Percentiles rank a stretch among this genome's conserved stretches.
Conservation (phyloP, 129 eudicot genomes). For the Helianthus tuberosus region DNA sequence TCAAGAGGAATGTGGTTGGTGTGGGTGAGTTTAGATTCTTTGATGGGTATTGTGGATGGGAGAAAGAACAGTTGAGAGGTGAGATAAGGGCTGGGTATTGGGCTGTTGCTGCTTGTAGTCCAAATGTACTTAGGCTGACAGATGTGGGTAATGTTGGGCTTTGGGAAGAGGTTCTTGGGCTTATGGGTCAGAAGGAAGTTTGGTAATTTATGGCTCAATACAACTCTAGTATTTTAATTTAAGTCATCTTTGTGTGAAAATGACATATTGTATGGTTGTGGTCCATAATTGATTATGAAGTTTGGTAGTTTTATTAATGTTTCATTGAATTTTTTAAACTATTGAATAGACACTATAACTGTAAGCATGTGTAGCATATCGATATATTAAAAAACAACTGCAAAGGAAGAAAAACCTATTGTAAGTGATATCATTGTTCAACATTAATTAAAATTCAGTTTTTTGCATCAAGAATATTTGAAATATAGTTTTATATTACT, state of each 20-base stretch:
- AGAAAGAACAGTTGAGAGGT: conserved; percentile 67
- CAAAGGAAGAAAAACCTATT: neutral
- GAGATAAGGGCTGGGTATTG: conserved; percentile 90
- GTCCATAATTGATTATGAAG: conserved; percentile 16
- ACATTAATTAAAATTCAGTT: too few relatives aligned
- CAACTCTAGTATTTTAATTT: neutral
- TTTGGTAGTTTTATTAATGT: conserved; percentile 23
- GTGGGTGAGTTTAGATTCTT: conserved; percentile 74
- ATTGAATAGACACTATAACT: neutral
- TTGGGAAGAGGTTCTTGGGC: conserved; percentile 87
- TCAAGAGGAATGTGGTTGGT: conserved; percentile 64
- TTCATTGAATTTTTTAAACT: conserved; percentile 1
- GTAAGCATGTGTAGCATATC: conserved; percentile 12
- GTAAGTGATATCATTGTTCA: neutral
- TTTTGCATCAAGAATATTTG: too few relatives aligned
- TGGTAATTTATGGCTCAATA: conserved; percentile 39
- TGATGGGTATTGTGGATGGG: conserved; percentile 99
- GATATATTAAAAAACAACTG: neutral
- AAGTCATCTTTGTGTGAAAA: conserved; percentile 1
- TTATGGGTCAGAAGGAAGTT: conserved; percentile 65
- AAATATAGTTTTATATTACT: too few relatives aligned
- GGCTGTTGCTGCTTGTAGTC: conserved; percentile 90
- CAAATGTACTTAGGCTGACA: conserved; percentile 61
- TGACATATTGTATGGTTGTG: conserved; percentile 16
- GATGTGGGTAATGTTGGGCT: conserved; percentile 66